Percentiles rank a stretch among this genome's conserved stretches.
Evolutionary conservation across 164 flowering plant species (phyloP).

Genomic region (Magnolia changhungtana): DNA sequence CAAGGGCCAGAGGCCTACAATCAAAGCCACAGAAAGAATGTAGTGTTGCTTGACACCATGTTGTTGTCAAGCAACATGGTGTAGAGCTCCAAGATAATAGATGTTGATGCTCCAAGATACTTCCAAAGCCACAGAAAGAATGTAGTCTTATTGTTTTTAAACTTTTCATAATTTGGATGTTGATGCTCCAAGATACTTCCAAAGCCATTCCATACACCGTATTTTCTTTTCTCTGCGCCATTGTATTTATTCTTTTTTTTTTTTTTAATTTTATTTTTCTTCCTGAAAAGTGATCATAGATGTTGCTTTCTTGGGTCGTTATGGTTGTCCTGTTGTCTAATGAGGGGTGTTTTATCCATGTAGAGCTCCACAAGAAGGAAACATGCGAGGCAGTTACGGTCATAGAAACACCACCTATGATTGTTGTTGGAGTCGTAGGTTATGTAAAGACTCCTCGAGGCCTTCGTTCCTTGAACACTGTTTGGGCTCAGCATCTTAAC

Average conservation of each 20-base stretch:
- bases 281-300: background rate
- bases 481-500: conserved; percentile 77
- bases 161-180: too few species aligned
- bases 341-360: background rate
- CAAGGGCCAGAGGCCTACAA: too few species aligned
- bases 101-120: too few species aligned
- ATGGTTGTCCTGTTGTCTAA: background rate
- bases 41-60: too few species aligned
- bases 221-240: background rate
- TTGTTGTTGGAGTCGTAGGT: conserved; percentile 68
- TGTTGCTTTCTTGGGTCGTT: background rate
- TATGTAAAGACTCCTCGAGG: conserved; percentile 65
- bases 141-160: too few species aligned
- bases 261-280: background rate
- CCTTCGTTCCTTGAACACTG: conserved; percentile 51
- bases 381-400: conserved; percentile 73
- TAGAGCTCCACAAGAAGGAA: conserved; percentile 80
- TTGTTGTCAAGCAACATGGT: too few species aligned
- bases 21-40: too few species aligned
- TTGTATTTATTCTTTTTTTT: background rate
- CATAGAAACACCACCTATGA: conserved; percentile 64
- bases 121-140: too few species aligned
- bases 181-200: background rate
- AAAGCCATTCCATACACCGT: background rate
- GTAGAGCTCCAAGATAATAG: too few species aligned